Evolutionary conservation across 352 stramenopile species (phyloP), one percentile per base, ranked within the genome.

Genomic region (Pythium sp.): DNA sequence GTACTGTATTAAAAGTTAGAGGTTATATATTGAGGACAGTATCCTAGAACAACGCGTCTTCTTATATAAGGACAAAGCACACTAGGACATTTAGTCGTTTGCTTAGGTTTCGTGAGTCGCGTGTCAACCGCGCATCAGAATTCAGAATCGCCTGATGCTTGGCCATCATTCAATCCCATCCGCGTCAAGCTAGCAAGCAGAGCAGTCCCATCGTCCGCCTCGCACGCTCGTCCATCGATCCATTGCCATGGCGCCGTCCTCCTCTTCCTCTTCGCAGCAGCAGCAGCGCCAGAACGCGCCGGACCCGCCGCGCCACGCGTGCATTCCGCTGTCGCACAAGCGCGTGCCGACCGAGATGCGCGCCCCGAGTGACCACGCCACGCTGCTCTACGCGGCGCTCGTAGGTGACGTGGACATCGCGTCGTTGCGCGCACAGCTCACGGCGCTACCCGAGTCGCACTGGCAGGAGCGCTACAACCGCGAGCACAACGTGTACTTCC

Each of bases 401-500:
- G 72, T 86, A 12, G 73, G 70, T 2, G 36, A 61, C 28, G 76
- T 86, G 30, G 78, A 86, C 71, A 74, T 84, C 14, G 28, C 74
- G 8, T 38, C 51, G 55, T 72, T 88, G 55, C 78, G 77, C 47
- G 65, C 62, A n/a, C 69, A 79, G 41, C 43, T 88, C 26, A 38
- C 77, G 22, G 43, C 76, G 41, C 65, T 88, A 47, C 76, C 80
- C 8, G 64, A 72, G 26, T 34, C 55, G 38, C 72, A 80, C 30
- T 88, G 80, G 80, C 68, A 72, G n/a, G 80, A 84, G 55, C 56
- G 36, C 49, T 74, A 86, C 74, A 80, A 84, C 65, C 78, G 73
- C 58, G 61, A 43, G 55, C 76, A 83, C 72, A 97, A 97, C 67
- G 94, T 99, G 22, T 79, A 80, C 47, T 83, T 99, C 24, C 87